Conservation (phyloP, 345 rosid species). For the Eucalyptus curtisii region DNA sequence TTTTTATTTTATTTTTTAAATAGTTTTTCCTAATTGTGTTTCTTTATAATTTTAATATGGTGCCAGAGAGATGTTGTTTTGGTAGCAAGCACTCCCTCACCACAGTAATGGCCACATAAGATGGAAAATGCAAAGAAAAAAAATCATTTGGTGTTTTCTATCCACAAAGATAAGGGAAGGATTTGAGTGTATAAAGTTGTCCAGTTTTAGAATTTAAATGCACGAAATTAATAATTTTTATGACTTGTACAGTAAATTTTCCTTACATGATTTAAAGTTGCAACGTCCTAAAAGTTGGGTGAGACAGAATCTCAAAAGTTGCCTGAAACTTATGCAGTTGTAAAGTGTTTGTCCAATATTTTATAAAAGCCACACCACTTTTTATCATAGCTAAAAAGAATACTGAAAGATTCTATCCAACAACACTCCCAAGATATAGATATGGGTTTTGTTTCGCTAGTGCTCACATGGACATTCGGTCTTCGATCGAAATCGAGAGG, state of each 20-base stretch:
- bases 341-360: background rate
- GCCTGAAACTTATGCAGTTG: background rate
- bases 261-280: background rate
- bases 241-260: background rate
- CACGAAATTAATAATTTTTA: background rate
- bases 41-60: background rate
- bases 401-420: background rate
- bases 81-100: background rate
- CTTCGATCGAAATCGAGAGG: background rate
- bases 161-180: background rate
- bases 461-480: background rate
- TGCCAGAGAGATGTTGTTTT: background rate
- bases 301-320: background rate
- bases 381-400: background rate
- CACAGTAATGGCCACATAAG: background rate
- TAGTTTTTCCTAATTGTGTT: background rate
- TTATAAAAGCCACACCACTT: background rate
- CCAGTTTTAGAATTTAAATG: background rate
- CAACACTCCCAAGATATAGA: background rate
- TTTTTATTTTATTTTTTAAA: background rate
- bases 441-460: background rate
- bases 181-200: background rate
- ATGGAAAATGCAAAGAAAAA: background rate
- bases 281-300: rapidly evolving
- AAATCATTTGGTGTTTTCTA: background rate